These are phyloP conservation scores for Murraya paniculata DNA, from an alignment of 345 rosid genomes.

Conservation along the genomic window DNA sequence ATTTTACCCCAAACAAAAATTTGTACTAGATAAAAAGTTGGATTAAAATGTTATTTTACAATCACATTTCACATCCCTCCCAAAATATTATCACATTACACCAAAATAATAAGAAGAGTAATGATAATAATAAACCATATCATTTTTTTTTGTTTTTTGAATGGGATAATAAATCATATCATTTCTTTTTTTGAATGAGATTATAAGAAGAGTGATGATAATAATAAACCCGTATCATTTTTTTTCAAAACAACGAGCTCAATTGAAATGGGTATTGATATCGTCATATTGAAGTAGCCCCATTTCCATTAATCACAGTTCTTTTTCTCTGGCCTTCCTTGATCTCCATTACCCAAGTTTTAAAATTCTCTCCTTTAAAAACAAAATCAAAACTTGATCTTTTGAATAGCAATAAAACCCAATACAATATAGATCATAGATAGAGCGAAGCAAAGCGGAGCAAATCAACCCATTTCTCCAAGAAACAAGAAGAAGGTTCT, in stretches of 20 bases:
- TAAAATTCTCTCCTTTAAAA: not conserved
- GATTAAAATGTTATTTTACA: not conserved
- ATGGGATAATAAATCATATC: too few relatives aligned
- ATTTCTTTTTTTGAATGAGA: too few relatives aligned
- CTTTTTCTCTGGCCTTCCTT: conserved; percentile 24
- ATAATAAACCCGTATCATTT: too few relatives aligned
- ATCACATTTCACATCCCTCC: not conserved
- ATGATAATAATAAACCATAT: too few relatives aligned
- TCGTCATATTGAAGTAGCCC: not conserved
- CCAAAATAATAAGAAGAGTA: not conserved
- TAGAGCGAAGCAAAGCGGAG: not conserved
- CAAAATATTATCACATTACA: not conserved
- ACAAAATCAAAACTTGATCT: conserved; percentile 24
- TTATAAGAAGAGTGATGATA: too few relatives aligned
- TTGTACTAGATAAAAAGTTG: too few relatives aligned
- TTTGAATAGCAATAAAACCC: conserved; percentile 26
- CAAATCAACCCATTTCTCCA: conserved; percentile 27
- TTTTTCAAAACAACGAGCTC: too few relatives aligned
- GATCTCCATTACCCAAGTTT: conserved; percentile 19
- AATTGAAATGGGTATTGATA: too few relatives aligned
- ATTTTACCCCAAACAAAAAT: too few relatives aligned
- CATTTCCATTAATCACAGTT: conserved; percentile 12
- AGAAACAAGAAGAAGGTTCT: conserved; percentile 55
- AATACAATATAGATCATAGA: not conserved
- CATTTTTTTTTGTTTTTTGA: too few relatives aligned